A percentile compares a stretch with the other conserved stretches of the same genome.
These are phyloP conservation scores for Candolleomyces eurysporus DNA, from an alignment of 768 basidiomycete genomes.

Conservation along the genomic window DNA sequence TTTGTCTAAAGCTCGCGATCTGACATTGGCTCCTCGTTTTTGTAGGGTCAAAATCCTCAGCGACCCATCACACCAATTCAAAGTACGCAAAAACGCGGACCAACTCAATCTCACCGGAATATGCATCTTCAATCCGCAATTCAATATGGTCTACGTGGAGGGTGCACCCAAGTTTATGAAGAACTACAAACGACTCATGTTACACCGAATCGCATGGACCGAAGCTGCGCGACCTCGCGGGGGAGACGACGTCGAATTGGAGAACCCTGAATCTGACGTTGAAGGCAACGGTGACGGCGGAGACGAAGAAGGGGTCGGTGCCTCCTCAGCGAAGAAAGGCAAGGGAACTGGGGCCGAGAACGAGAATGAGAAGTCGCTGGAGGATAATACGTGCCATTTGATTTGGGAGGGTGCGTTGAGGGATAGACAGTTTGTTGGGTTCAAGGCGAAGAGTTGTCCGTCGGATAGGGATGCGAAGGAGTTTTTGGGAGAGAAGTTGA, in stretches of 20 bases:
- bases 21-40: background rate
- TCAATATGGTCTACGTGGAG: slow-evolving; percentile 92
- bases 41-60: slow-evolving; percentile 78
- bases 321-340: slow-evolving; percentile 19
- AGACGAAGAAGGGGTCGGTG: slow-evolving; percentile 18
- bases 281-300: slow-evolving; percentile 30
- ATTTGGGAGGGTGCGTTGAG: slow-evolving; percentile 92
- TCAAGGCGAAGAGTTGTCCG: slow-evolving; percentile 79
- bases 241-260: slow-evolving; percentile 65
- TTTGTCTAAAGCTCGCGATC: background rate
- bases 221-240: slow-evolving; percentile 81
- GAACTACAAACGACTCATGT: slow-evolving; percentile 85
- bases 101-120: slow-evolving; percentile 85
- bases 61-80: slow-evolving; percentile 94
- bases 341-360: slow-evolving; percentile 30
- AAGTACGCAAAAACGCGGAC: slow-evolving; percentile 95
- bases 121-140: slow-evolving; percentile 86
- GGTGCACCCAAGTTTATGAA: slow-evolving; percentile 84
- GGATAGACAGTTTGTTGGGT: slow-evolving; percentile 76
- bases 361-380: slow-evolving; percentile 54
- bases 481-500: slow-evolving; percentile 76
- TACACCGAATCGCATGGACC: slow-evolving; percentile 90
- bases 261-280: slow-evolving; percentile 18
- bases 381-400: slow-evolving; percentile 84
- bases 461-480: slow-evolving; percentile 87